Percentiles rank a stretch among this genome's conserved stretches.
Conservation (phyloP, 345 rosid species). For the Citrus inodora region DNA sequence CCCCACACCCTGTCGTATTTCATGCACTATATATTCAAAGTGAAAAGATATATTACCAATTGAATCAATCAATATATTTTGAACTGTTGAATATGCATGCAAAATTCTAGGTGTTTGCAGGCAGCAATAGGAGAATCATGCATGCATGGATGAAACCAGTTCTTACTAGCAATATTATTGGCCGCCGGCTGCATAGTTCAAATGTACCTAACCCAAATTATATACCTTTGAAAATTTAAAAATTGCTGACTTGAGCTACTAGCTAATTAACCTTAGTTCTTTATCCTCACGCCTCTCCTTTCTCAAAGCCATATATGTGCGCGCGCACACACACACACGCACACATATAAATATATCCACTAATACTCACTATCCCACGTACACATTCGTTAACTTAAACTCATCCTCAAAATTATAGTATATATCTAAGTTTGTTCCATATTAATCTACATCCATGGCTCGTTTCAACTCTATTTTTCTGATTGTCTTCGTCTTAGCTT, state of each 20-base stretch:
- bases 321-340: no score
- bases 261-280: neutral
- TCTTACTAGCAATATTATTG: neutral
- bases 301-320: neutral
- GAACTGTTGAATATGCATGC: no score
- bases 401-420: neutral
- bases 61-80: no score
- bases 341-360: no score
- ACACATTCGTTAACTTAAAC: neutral
- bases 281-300: conserved; percentile 10
- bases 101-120: no score
- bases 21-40: no score
- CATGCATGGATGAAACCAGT: no score
- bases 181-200: neutral
- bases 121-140: no score
- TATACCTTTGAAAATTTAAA: neutral
- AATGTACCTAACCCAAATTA: conserved; percentile 4
- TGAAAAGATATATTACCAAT: no score
- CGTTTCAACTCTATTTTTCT: neutral
- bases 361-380: neutral
- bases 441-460: conserved; percentile 4
- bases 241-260: neutral
- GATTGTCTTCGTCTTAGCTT: neutral
- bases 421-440: neutral
- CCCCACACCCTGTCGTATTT: no score